phyloP scores from a whole-genome alignment of 2,329 filamentous ascomycete genomes.

The Bipolaris gigantea region DNA sequence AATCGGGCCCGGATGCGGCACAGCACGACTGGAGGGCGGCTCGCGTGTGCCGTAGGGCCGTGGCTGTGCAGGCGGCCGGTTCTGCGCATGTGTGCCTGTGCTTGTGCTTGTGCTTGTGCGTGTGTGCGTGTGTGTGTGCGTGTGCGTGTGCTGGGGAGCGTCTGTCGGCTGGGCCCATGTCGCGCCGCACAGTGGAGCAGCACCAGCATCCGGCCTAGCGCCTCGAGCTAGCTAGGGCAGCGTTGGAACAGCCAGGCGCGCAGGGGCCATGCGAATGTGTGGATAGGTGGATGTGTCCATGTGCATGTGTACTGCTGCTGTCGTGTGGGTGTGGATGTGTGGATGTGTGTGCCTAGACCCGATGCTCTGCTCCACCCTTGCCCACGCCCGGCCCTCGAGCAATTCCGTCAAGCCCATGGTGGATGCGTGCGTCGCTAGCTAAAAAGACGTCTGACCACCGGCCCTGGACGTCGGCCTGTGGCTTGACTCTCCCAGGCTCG shows the following conservation, averaged over 20 bases:
- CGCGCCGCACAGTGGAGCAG: not conserved
- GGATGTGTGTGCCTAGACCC: constrained; percentile 28
- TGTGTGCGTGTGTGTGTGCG: no score
- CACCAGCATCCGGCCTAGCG: no score
- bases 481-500: constrained; percentile 34
- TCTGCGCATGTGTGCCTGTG: not conserved
- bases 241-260: constrained; percentile 8
- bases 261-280: no score
- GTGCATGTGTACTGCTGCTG: no score
- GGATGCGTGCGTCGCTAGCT: constrained; percentile 34
- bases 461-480: constrained; percentile 31
- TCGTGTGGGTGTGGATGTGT: not conserved
- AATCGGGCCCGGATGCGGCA: constrained; percentile 36
- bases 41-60: constrained; percentile 31
- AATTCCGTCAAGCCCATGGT: constrained; percentile 23
- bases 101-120: no score
- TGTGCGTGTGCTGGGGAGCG: no score
- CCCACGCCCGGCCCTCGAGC: constrained; percentile 30
- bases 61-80: constrained; percentile 40
- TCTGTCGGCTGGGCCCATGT: not conserved
- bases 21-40: not conserved
- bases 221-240: constrained; percentile 12
- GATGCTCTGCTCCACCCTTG: constrained; percentile 29
- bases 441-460: constrained; percentile 43
- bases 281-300: no score